A percentile compares a stretch with the other conserved stretches of the same genome.
These are phyloP conservation scores for Microcyclospora tardicrescens DNA, from an alignment of 2,329 filamentous ascomycete genomes.

Conservation along the genomic window DNA sequence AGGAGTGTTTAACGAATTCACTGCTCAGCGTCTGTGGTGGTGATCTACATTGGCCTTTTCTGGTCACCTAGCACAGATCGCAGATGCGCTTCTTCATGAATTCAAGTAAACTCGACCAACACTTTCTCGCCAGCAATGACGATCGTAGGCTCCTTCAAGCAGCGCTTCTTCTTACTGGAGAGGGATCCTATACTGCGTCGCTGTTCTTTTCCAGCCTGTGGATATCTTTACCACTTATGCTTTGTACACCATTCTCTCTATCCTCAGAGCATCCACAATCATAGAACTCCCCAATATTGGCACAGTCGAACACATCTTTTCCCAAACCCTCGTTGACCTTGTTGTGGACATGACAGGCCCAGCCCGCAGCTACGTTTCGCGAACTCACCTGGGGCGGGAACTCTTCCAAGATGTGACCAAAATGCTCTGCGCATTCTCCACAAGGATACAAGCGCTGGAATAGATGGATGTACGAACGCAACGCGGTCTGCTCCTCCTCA, in stretches of 20 bases:
- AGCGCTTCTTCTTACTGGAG: no score
- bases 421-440: slow-evolving; percentile 54
- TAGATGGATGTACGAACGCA: slow-evolving; percentile 49
- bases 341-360: slow-evolving; percentile 56
- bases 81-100: no score
- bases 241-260: slow-evolving; percentile 21
- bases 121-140: no score
- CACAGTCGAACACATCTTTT: slow-evolving; percentile 51
- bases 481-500: slow-evolving; percentile 44
- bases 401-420: slow-evolving; percentile 46
- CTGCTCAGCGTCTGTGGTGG: no score
- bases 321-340: slow-evolving; percentile 49
- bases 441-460: slow-evolving; percentile 55
- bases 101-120: no score
- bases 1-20: no score
- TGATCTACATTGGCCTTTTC: no score
- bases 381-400: slow-evolving; percentile 53
- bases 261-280: slow-evolving; percentile 53
- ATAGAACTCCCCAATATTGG: slow-evolving; percentile 52
- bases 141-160: no score
- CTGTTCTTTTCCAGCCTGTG: slow-evolving; percentile 47
- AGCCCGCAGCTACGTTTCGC: slow-evolving; percentile 48
- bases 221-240: slow-evolving; percentile 66
- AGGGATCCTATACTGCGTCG: neutral
- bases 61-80: no score